Conservation (phyloP, 495 filamentous ascomycete species). For the Podospora pseudocomata region DNA sequence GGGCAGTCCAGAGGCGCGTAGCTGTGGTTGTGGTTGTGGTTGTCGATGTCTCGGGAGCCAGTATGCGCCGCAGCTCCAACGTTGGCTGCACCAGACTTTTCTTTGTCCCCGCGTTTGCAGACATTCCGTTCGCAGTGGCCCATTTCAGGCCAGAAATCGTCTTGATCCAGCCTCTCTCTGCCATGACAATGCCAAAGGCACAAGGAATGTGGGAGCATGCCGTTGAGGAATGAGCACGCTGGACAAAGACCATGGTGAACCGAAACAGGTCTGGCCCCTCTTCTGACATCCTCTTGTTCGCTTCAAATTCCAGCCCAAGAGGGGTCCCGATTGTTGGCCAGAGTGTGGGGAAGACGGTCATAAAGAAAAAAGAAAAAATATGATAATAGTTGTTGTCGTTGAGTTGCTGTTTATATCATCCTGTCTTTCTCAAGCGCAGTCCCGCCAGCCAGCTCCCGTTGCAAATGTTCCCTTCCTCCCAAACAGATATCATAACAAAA, state of each 20-base stretch:
- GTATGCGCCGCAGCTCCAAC: constrained; percentile 30
- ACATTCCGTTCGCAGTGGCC: constrained; percentile 34
- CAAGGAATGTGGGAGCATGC: constrained; percentile 2
- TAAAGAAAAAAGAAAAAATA: not conserved
- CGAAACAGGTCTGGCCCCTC: constrained; percentile 29
- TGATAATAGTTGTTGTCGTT: constrained; percentile 1
- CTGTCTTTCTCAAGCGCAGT: constrained; percentile 11
- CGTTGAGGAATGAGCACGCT: constrained; percentile 14
- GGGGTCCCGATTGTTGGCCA: not conserved
- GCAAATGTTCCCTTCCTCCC: constrained; percentile 9
- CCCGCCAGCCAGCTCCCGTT: constrained; percentile 17
- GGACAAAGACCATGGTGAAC: constrained; percentile 43
- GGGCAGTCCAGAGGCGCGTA: constrained; percentile 2
- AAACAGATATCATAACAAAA: constrained; percentile 9
- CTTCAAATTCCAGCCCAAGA: constrained; percentile 1
- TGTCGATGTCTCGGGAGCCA: constrained; percentile 41
- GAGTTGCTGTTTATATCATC: constrained; percentile 3
- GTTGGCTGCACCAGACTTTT: constrained; percentile 8
- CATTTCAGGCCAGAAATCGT: not conserved
- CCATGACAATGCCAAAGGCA: constrained; percentile 32
- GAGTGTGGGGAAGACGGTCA: not conserved
- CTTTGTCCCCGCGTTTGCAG: constrained; percentile 42
- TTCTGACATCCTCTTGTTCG: constrained; percentile 13
- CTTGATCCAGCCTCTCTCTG: constrained; percentile 20
- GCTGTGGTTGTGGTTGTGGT: not conserved